Evolutionary conservation across 73 alveolate genomes (phyloP), one percentile per base, ranked within the genome.

Genomic region (Paramecium pentaurelia): DNA sequence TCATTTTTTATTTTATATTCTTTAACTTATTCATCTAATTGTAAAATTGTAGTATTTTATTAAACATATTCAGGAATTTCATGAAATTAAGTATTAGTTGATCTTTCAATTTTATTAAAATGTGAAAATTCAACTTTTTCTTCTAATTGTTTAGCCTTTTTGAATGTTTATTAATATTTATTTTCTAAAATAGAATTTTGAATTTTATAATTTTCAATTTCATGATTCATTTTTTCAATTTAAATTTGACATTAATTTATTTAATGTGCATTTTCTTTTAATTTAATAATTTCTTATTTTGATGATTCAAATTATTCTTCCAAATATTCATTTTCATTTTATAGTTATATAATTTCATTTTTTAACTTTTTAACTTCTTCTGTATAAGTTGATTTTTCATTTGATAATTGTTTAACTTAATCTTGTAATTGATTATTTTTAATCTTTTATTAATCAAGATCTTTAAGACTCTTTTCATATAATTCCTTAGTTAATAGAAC

Each of bases 291-390:
- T 49, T 80, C 91, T 80, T 80, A 38, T 64, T 80, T 44, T 16
- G 14, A 80, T 27, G 42, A 45, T 40, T 42, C 71, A 45, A 18
- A 42, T n/a, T 80, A 34, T 45, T 80, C 44, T 20, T 80, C 73
- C 20, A 80, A 25, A 80, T 80, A 80, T 47, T 80, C 75, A 32
- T 27, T 80, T 80, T 80, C 91, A 44, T 80, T 80, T 25, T 80
- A 2, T 18, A 32, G 58, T 80, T 80, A 27, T 1, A 32, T 80
- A 18, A 80, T 49, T 80, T 80, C 6, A 4, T 20, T 49, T 47
- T 47, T 27, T 8, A 25, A 80, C 7, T 47, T 47, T 5, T 22
- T 45, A 11, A 40, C 11, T 80, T 80, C 77, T 7, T 80, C 51
- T 1, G 27, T 45, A 14, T 80, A 45, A 11, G 14, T 18, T 20